Percentiles rank a stretch among this genome's conserved stretches.
These are phyloP conservation scores for Globisporangium radiosum DNA, from an alignment of 352 stramenopile species.

Conservation along the genomic window DNA sequence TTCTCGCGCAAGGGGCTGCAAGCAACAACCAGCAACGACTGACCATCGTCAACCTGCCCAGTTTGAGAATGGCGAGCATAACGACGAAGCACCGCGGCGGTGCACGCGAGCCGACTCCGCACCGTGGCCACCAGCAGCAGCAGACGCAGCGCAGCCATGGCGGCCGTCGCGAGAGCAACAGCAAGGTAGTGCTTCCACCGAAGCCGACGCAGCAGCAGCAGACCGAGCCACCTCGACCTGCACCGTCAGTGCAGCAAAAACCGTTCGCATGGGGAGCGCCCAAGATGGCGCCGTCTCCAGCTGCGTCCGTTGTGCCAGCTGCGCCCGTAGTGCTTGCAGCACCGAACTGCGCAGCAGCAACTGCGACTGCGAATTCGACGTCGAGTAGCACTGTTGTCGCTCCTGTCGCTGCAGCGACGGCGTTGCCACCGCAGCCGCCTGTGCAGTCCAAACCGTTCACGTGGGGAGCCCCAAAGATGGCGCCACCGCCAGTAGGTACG, in stretches of 20 bases:
- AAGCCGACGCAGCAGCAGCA: slow-evolving; percentile 1
- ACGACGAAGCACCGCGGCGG: neutral
- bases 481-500: neutral
- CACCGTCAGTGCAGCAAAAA: neutral
- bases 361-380: no score
- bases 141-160: neutral
- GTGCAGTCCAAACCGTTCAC: no score
- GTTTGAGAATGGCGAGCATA: neutral
- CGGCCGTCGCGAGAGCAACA: neutral
- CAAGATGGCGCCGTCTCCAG: neutral
- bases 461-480: no score
- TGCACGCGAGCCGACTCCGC: neutral
- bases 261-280: slow-evolving; percentile 9
- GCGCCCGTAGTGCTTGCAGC: no score
- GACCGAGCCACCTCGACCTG: neutral
- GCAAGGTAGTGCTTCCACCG: neutral
- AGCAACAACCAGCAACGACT: neutral
- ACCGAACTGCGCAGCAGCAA: no score
- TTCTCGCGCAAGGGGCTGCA: no score
- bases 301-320: neutral
- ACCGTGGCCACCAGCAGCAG: neutral
- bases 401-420: no score
- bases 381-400: no score
- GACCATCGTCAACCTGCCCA: no score
- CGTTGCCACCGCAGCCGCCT: no score